Base-by-base conservation (phyloP, 305 asterid genomes). In the Salvia sclarea region DNA sequence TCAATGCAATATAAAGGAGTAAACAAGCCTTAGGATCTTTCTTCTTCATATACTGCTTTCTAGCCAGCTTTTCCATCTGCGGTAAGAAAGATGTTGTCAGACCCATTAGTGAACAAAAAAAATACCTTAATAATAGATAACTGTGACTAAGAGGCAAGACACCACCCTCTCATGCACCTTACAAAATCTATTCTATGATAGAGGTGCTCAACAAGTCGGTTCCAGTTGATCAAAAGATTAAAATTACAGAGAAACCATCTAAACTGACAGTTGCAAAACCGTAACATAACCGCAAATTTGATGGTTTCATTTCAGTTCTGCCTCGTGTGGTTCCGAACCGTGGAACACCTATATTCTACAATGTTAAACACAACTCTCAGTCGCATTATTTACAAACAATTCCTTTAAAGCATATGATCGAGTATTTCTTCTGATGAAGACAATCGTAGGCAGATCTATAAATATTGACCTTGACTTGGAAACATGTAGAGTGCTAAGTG, bases 31-130 rank as follows among this genome's bases (percentile, higher is more conserved):
- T 95, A 37, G 99, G 98, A 83, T 95, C 99, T 81, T 78, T 95
- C 57, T 76, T 83, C 85, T 83, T 95, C 86, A 95, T 79, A 76
- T 86, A 95, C 66, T 68, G 90, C 71, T 78, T 96, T 76, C 97
- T 85, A 58, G 99, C 99, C 79, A 95, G 78, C 80, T 84, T 86
- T 83, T 95, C 99, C 89, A 95, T 92, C 99, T 95, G 84, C 81
- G 75, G 75, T 38, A 65, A 78, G 72, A 66, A 47, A 76, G 64
- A 72, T 38, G 64, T 20, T 62, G 69, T 61, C 59, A 73, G 64
- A 70, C 64, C 55, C 18, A 24, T 43, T 18, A 49, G 20, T 33
- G 7, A 52, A 52, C 21, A 13, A 4, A 58, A 9, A 16, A 33
- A 58, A 2, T 17, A 17, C 0, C 18, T 4, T 2, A 35, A 9